A percentile compares a stretch with the other conserved stretches of the same genome.
Evolutionary conservation across 805 yeast species (phyloP).

Genomic region (Kodamaea hsintzibuensis): DNA sequence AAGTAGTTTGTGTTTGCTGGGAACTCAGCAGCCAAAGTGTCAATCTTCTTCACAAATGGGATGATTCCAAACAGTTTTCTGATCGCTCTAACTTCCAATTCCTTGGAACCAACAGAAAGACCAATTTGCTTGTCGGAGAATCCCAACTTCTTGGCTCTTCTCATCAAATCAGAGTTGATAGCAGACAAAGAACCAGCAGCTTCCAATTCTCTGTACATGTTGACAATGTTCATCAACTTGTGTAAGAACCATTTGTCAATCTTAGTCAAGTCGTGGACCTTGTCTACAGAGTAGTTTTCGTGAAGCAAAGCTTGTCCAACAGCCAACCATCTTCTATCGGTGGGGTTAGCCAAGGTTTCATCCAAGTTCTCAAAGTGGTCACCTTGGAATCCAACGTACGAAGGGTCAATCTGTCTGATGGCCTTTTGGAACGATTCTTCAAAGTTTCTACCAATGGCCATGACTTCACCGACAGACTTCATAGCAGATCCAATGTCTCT

Average conservation of each 20-base stretch:
- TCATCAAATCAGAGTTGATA: constrained; percentile 67
- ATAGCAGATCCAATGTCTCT: constrained; percentile 92
- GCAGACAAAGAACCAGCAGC: constrained; percentile 52
- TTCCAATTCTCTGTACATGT: constrained; percentile 81
- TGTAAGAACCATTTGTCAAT: constrained; percentile 95
- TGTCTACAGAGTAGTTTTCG: constrained; percentile 87
- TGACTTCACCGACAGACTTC: constrained; percentile 99
- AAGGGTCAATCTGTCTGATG: constrained; percentile 92
- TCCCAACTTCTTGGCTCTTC: constrained; percentile 87
- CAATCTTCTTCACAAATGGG: constrained; percentile 96
- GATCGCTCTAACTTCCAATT: constrained; percentile 77
- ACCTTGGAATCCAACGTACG: constrained; percentile 89
- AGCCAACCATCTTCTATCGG: constrained; percentile 97
- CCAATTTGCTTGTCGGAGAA: constrained; percentile 95
- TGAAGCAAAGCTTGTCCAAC: constrained; percentile 95
- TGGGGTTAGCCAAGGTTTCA: constrained; percentile 75
- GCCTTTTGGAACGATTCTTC: constrained; percentile 99
- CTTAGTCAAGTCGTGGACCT: constrained; percentile 86
- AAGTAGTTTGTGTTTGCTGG: constrained; percentile 96
- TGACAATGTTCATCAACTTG: constrained; percentile 90
- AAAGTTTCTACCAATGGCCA: constrained; percentile 97
- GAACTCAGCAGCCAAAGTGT: constrained; percentile 97
- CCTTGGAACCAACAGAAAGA: constrained; percentile 66
- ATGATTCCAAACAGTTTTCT: constrained; percentile 78
- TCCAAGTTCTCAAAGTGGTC: constrained; percentile 76